These are phyloP conservation scores for Aspergillus sparsus DNA, from an alignment of 495 filamentous ascomycete genomes.

Conservation along the genomic window DNA sequence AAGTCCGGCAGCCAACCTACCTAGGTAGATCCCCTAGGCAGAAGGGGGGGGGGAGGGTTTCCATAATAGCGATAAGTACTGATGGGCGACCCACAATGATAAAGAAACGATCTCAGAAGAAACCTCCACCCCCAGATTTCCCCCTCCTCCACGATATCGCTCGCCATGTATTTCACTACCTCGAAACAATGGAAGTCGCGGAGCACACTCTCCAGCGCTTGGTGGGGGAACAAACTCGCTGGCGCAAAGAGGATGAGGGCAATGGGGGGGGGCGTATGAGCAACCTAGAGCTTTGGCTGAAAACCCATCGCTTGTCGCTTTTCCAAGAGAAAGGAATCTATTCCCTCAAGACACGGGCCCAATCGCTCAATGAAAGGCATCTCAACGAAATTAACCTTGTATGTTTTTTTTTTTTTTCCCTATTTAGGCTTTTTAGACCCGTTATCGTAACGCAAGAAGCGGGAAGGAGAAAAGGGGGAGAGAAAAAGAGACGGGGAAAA, in stretches of 20 bases:
- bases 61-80: not conserved
- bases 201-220: conserved; percentile 37
- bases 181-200: conserved; percentile 47
- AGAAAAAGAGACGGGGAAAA: conserved; percentile 21
- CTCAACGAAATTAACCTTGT: conserved; percentile 50
- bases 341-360: conserved; percentile 24
- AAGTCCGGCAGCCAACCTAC: not conserved
- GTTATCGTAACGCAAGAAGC: no score
- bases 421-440: not conserved
- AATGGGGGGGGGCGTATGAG: not conserved
- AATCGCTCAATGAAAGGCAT: conserved; percentile 33
- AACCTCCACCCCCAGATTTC: conserved; percentile 8
- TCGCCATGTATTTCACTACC: conserved; percentile 50
- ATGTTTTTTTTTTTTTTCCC: not conserved
- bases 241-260: conserved; percentile 14
- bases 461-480: no score
- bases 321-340: conserved; percentile 23
- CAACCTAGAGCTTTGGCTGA: conserved; percentile 8
- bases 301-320: conserved; percentile 21
- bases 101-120: conserved; percentile 4
- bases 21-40: not conserved
- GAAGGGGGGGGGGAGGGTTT: no score
- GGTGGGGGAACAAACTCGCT: conserved; percentile 30
- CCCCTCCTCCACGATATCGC: conserved; percentile 41
- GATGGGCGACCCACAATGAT: no score